A percentile compares a stretch with the other conserved stretches of the same genome.
These are phyloP conservation scores for Mycena maculata DNA, from an alignment of 768 basidiomycete genomes.

Conservation along the genomic window DNA sequence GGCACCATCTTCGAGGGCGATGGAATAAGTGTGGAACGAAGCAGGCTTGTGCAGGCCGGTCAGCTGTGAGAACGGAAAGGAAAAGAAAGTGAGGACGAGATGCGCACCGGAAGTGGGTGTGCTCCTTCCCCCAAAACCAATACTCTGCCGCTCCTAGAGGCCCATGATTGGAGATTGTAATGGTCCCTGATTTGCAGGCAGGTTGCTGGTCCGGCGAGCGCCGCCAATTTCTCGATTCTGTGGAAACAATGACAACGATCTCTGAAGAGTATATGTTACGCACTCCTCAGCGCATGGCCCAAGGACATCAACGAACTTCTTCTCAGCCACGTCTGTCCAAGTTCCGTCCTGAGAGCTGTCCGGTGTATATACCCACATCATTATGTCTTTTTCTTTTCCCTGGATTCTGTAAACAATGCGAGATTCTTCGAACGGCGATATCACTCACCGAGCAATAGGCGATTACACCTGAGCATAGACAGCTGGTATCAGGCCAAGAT, in stretches of 20 bases:
- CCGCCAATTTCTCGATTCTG: constrained; percentile 4
- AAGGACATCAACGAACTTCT: constrained; percentile 7
- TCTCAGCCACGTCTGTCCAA: not conserved
- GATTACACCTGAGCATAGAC: not conserved
- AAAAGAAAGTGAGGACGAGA: no score
- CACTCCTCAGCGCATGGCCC: constrained; percentile 14
- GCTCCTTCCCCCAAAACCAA: constrained; percentile 23
- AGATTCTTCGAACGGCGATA: not conserved
- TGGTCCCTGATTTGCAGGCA: constrained; percentile 9
- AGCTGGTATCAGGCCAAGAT: not conserved
- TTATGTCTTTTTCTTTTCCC: constrained; percentile 9
- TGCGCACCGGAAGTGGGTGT: constrained; percentile 23
- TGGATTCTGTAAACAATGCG: not conserved
- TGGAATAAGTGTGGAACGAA: not conserved
- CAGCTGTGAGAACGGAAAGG: no score
- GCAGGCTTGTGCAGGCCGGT: not conserved
- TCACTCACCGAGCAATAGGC: not conserved
- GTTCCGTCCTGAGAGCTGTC: not conserved
- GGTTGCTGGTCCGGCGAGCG: constrained; percentile 7
- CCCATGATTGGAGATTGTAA: constrained; percentile 15
- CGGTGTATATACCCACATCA: constrained; percentile 12
- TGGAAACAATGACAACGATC: not conserved
- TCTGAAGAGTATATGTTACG: not conserved
- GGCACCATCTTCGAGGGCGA: constrained; percentile 22
- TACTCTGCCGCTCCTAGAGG: constrained; percentile 18